Evolutionary conservation across 768 basidiomycete species (phyloP).

Genomic region (Boletus barrowsii): DNA sequence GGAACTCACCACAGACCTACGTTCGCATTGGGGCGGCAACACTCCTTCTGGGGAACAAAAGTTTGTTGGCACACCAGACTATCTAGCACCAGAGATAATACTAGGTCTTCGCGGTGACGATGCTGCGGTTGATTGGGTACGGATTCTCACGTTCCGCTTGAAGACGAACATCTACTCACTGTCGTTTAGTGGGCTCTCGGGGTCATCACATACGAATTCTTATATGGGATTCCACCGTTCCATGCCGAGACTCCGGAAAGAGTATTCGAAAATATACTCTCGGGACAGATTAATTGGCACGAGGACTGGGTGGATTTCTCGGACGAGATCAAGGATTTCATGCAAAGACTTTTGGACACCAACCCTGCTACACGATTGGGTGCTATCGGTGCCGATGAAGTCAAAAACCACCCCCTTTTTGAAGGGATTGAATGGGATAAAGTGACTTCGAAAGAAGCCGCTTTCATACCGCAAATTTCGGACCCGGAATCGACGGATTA

Average conservation of each 20-base stretch:
- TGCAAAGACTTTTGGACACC: conserved; percentile 78
- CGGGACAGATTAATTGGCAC: conserved; percentile 92
- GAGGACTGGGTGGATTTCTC: conserved; percentile 90
- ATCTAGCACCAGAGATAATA: conserved; percentile 93
- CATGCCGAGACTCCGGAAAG: conserved; percentile 96
- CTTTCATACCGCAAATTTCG: conserved; percentile 91
- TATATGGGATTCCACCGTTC: conserved; percentile 96
- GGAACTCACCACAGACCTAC: conserved; percentile 77
- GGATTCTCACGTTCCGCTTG: conserved; percentile 28
- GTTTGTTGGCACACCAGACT: conserved; percentile 97
- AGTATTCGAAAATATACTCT: conserved; percentile 97
- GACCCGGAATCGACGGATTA: conserved; percentile 99
- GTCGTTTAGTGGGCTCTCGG: conserved; percentile 89
- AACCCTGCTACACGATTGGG: conserved; percentile 83
- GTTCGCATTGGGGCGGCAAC: conserved; percentile 59
- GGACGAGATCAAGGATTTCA: conserved; percentile 84
- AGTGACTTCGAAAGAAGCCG: conserved; percentile 83
- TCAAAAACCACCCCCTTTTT: conserved; percentile 91
- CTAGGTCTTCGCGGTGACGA: conserved; percentile 95
- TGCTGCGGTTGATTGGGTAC: conserved; percentile 93
- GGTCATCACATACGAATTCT: conserved; percentile 96
- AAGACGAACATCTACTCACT: conserved; percentile 10
- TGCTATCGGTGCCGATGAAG: conserved; percentile 83
- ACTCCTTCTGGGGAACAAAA: conserved; percentile 80
- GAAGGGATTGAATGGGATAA: conserved; percentile 90